Percentiles rank a stretch among this genome's conserved stretches.
Evolutionary conservation across 163 green algal species (phyloP).

Genomic region (Scenedesmus sp.): DNA sequence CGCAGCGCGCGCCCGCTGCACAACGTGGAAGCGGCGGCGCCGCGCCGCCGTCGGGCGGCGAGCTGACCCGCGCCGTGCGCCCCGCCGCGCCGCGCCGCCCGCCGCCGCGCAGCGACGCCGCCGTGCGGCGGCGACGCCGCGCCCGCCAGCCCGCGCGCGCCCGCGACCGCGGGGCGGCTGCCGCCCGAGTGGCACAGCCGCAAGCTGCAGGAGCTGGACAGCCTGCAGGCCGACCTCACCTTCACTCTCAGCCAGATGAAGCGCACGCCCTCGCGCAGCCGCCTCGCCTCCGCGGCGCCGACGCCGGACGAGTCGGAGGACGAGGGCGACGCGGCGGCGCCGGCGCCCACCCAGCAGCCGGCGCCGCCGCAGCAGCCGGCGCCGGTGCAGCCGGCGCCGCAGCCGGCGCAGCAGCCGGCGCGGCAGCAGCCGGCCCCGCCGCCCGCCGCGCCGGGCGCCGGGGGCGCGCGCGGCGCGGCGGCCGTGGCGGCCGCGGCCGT

Average conservation of each 20-base stretch:
- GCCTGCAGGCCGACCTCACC: conserved; percentile 29
- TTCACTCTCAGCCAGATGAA: conserved; percentile 45
- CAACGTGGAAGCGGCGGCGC: not conserved
- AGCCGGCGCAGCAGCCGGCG: not conserved
- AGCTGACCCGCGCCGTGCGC: too few relatives aligned
- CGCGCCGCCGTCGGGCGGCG: not conserved
- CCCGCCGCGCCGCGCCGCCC: too few relatives aligned
- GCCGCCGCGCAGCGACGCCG: not conserved
- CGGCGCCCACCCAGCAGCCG: too few relatives aligned
- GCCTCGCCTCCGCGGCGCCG: not conserved
- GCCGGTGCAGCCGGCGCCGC: not conserved
- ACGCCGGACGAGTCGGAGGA: conserved; percentile 7
- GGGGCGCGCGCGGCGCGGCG: not conserved
- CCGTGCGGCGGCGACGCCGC: too few relatives aligned
- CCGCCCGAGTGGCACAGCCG: conserved; percentile 35
- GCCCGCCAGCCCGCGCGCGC: conserved; percentile 8
- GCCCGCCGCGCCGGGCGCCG: not conserved
- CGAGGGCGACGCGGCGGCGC: not conserved
- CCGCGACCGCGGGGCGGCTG: conserved; percentile 25
- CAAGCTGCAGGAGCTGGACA: conserved; percentile 39
- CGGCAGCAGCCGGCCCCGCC: not conserved
- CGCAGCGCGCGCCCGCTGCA: not conserved
- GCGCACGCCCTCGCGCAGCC: conserved; percentile 32
- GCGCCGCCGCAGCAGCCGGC: not conserved
- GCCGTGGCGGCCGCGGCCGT: not conserved